These are phyloP conservation scores for Royoungia palumana DNA, from an alignment of 768 basidiomycete species.

Conservation along the genomic window DNA sequence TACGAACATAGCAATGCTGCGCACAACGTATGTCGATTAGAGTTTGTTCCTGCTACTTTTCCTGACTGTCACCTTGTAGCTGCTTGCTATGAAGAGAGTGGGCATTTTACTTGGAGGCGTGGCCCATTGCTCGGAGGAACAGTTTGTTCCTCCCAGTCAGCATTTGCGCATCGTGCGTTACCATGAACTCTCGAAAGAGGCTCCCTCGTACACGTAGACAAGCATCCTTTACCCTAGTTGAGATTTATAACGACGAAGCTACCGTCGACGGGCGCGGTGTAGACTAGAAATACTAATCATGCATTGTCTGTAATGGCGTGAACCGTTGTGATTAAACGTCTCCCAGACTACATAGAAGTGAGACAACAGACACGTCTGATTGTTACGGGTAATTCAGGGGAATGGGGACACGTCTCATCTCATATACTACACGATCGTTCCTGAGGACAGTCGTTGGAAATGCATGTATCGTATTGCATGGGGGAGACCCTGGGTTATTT, in stretches of 20 bases:
- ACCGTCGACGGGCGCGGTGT: too few species aligned
- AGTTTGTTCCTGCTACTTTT: not conserved
- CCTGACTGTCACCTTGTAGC: slow-evolving; percentile 8
- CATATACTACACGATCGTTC: slow-evolving; percentile 13
- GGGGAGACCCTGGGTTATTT: slow-evolving; percentile 31
- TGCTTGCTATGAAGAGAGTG: slow-evolving; percentile 52
- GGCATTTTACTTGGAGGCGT: slow-evolving; percentile 51
- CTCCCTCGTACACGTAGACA: too few species aligned
- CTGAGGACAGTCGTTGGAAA: slow-evolving; percentile 7
- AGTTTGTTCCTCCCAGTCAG: slow-evolving; percentile 69
- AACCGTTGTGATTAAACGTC: too few species aligned
- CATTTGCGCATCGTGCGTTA: slow-evolving; percentile 67
- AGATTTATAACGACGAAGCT: too few species aligned
- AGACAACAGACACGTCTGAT: slow-evolving; percentile 4
- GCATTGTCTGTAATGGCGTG: too few species aligned
- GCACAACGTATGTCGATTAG: slow-evolving; percentile 57
- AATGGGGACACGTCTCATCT: not conserved
- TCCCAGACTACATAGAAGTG: slow-evolving; percentile 7
- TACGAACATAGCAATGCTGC: slow-evolving; percentile 89
- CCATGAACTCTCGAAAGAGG: slow-evolving; percentile 38
- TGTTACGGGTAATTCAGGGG: not conserved
- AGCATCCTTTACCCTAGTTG: too few species aligned
- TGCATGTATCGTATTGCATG: not conserved
- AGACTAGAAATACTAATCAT: too few species aligned
- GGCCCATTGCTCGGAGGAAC: slow-evolving; percentile 57